Evolutionary conservation across 2,329 filamentous ascomycete species (phyloP).

Genomic region (Sphaerulina vaccinii): DNA sequence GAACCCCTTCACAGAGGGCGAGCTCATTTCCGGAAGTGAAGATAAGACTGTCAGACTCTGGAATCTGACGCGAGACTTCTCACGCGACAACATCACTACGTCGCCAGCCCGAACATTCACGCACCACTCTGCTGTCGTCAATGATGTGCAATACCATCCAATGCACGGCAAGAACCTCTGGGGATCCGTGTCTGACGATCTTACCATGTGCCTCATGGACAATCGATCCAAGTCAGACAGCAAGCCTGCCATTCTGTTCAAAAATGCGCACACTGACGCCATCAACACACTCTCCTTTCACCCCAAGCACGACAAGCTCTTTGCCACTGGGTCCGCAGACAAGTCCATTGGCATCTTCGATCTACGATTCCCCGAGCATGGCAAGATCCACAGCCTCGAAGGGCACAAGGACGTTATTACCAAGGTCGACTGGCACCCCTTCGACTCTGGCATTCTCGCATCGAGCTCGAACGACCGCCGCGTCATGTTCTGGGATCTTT

Average conservation of each 20-base stretch:
- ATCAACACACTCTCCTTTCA: conserved; percentile 98
- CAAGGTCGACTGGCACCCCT: conserved; percentile 90
- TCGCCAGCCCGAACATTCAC: conserved; percentile 74
- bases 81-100: conserved; percentile 67
- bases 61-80: conserved; percentile 75
- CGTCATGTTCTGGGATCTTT: conserved; percentile 95
- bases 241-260: conserved; percentile 56
- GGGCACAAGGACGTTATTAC: conserved; percentile 88
- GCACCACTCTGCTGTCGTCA: conserved; percentile 87
- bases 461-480: conserved; percentile 91
- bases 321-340: conserved; percentile 92
- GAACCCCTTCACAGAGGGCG: conserved; percentile 80
- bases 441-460: conserved; percentile 81
- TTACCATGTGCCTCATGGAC: conserved; percentile 89
- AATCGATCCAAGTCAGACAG: conserved; percentile 64
- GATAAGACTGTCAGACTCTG: conserved; percentile 89
- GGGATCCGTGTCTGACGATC: conserved; percentile 91
- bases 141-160: conserved; percentile 95
- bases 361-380: conserved; percentile 65
- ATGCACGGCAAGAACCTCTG: conserved; percentile 74
- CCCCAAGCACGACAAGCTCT: conserved; percentile 80
- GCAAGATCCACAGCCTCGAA: conserved; percentile 85
- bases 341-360: conserved; percentile 97
- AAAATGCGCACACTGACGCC: conserved; percentile 81
- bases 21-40: conserved; percentile 85